A percentile compares a stretch with the other conserved stretches of the same genome.
phyloP scores from a whole-genome alignment of 441 rosid species.

The Lepidium campestre region DNA sequence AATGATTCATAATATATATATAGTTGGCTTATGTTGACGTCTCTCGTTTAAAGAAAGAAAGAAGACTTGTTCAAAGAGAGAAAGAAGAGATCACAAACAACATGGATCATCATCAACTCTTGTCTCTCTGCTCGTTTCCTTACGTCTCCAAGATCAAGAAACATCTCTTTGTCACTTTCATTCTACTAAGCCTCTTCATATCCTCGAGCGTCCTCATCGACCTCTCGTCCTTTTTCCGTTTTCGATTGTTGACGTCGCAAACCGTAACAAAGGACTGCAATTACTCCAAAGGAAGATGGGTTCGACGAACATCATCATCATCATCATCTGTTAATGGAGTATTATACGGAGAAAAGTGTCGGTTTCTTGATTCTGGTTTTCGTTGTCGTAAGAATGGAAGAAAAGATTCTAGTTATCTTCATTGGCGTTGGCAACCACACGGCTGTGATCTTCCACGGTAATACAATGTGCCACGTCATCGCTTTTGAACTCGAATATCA shows the following conservation, averaged over 20 bases:
- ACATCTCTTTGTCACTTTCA: conserved; percentile 26
- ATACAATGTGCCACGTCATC: neutral
- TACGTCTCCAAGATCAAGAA: conserved; percentile 31
- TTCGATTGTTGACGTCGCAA: conserved; percentile 30
- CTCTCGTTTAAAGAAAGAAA: neutral
- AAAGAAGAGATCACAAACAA: conserved; percentile 5
- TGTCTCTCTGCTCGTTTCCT: conserved; percentile 27
- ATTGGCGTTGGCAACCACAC: conserved; percentile 88
- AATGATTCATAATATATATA: neutral
- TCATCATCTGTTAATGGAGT: conserved; percentile 15
- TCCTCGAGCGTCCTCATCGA: conserved; percentile 29
- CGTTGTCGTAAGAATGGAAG: conserved; percentile 59
- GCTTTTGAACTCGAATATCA: neutral
- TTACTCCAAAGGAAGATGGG: conserved; percentile 70
- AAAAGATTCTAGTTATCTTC: conserved; percentile 47
- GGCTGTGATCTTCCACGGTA: conserved; percentile 79
- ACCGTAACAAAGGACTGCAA: conserved; percentile 34
- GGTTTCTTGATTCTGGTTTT: conserved; percentile 82
- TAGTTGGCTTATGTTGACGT: neutral
- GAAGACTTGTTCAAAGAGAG: conserved; percentile 32
- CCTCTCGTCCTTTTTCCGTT: conserved; percentile 28
- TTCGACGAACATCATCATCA: conserved; percentile 33
- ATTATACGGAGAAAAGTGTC: conserved; percentile 56
- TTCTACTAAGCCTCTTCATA: conserved; percentile 31
- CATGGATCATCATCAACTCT: conserved; percentile 20